phyloP scores from a whole-genome alignment of 805 yeast genomes.

The Starmerella stigmatis region DNA sequence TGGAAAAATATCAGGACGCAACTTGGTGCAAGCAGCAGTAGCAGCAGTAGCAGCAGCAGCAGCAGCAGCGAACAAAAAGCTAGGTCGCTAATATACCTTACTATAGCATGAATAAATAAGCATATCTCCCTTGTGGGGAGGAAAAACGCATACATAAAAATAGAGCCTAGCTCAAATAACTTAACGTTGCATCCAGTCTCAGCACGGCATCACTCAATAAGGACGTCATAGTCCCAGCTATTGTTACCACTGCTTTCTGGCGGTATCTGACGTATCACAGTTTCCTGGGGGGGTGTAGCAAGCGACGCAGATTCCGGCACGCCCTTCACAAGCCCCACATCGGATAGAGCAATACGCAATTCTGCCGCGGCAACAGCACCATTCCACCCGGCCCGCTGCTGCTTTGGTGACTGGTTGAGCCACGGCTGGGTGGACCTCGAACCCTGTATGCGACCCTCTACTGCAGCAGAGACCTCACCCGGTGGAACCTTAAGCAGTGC shows the following conservation, averaged over 20 bases:
- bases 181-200: not conserved
- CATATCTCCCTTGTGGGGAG: not conserved
- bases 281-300: constrained; percentile 20
- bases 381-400: constrained; percentile 13
- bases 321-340: constrained; percentile 26
- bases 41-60: no score
- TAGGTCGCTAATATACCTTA: no score
- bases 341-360: constrained; percentile 29
- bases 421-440: not conserved
- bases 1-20: no score
- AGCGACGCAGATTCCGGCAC: constrained; percentile 14
- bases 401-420: constrained; percentile 8
- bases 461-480: constrained; percentile 24
- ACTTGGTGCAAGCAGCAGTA: no score
- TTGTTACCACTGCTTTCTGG: not conserved
- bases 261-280: not conserved
- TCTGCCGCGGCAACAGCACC: constrained; percentile 28
- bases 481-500: constrained; percentile 30
- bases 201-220: not conserved
- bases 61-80: no score
- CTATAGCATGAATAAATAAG: constrained; percentile 6
- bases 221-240: not conserved
- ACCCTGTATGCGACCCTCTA: constrained; percentile 15
- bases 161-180: no score
- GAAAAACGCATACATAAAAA: not conserved